Evolutionary conservation across 176 grass and related monocot genomes (phyloP).

Genomic region (Raddia distichophylla): DNA sequence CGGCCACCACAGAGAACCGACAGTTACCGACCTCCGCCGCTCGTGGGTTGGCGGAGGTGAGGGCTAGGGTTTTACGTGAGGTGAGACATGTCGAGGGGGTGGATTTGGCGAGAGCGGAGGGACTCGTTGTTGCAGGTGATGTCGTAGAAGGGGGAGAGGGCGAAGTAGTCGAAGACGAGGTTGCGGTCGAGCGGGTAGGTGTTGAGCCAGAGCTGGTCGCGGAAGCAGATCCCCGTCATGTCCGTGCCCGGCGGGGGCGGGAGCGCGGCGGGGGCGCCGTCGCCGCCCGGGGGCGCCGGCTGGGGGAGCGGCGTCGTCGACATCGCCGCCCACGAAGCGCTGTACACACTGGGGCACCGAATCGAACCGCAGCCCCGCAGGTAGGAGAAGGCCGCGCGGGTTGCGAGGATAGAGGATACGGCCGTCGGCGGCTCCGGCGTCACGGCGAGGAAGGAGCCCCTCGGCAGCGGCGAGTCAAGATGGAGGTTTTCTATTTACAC

Average conservation of each 20-base stretch:
- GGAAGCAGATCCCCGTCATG: constrained; percentile 99
- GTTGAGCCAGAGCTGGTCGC: constrained; percentile 99
- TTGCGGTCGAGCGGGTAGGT: constrained; percentile 91
- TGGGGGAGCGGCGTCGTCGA: constrained; percentile 57
- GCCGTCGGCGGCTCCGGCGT: not conserved
- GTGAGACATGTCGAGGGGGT: constrained; percentile 91
- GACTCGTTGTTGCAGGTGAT: constrained; percentile 92
- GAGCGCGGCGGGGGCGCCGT: constrained; percentile 38
- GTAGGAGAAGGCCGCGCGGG: not conserved
- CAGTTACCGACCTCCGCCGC: not conserved
- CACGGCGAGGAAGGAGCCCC: not conserved
- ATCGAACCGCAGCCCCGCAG: not conserved
- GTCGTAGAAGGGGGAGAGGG: constrained; percentile 96
- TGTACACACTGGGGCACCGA: not conserved
- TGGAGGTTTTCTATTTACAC: too few relatives aligned
- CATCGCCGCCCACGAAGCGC: constrained; percentile 44
- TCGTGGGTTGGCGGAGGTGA: not conserved
- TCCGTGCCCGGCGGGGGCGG: constrained; percentile 85
- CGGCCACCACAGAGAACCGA: not conserved
- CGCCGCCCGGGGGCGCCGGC: constrained; percentile 54
- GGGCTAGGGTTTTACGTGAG: constrained; percentile 62
- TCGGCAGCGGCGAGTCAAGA: not conserved
- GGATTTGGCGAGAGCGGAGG: constrained; percentile 90
- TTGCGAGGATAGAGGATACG: not conserved
- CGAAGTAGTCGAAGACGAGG: constrained; percentile 99